phyloP scores from a whole-genome alignment of 306 rosid species.

The Dalbergia cultrata region DNA sequence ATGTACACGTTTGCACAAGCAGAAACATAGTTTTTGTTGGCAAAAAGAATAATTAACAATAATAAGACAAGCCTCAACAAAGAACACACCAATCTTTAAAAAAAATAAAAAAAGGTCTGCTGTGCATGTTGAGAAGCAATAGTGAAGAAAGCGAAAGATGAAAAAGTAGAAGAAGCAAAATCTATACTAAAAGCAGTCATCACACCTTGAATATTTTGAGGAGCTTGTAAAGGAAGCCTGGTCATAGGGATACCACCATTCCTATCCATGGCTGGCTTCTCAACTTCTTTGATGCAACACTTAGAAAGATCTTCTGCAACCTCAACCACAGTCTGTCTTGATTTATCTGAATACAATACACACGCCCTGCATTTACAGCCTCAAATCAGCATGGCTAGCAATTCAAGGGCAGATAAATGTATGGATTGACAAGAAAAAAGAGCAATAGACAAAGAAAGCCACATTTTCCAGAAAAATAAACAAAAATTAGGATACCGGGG shows the following conservation, averaged over 20 bases:
- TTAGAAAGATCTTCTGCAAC: slow-evolving; percentile 74
- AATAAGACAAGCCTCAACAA: slow-evolving; percentile 10
- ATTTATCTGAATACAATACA: slow-evolving; percentile 72
- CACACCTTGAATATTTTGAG: slow-evolving; percentile 77
- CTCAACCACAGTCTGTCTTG: slow-evolving; percentile 58
- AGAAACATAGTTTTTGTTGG: not conserved
- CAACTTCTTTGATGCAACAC: slow-evolving; percentile 71
- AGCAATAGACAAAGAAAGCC: slow-evolving; percentile 20
- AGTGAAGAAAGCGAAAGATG: slow-evolving; percentile 5
- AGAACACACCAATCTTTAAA: not conserved
- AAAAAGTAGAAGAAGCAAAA: slow-evolving; percentile 2
- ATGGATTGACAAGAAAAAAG: not conserved
- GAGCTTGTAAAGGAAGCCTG: slow-evolving; percentile 73
- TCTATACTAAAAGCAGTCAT: not conserved
- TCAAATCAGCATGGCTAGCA: slow-evolving; percentile 35
- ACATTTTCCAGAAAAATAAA: not conserved
- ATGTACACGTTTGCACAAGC: not conserved
- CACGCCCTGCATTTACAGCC: slow-evolving; percentile 64
- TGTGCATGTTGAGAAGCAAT: not conserved
- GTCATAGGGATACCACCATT: slow-evolving; percentile 61
- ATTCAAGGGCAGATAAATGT: slow-evolving; percentile 27
- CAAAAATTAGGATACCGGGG: slow-evolving; percentile 65
- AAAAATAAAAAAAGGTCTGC: slow-evolving; percentile 38
- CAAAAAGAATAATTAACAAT: slow-evolving; percentile 5
- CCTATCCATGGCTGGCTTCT: slow-evolving; percentile 70